Conservation (phyloP, 2,329 filamentous ascomycete species). For the Epichloe amarillans region DNA sequence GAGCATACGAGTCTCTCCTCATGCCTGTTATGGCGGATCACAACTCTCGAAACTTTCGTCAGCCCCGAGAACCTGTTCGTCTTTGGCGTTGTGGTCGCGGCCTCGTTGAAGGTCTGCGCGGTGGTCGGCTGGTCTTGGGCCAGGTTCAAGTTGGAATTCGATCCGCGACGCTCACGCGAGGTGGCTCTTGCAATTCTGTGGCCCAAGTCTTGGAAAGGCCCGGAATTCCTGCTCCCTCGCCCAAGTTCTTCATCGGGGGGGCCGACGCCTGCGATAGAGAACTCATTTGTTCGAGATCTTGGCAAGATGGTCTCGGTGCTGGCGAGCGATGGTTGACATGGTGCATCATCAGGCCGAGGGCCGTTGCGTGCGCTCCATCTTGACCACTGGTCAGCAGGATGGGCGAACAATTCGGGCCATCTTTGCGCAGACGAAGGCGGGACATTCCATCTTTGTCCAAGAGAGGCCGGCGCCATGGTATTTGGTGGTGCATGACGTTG, state of each 20-base stretch:
- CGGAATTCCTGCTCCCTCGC: constrained; percentile 25
- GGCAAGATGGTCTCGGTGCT: constrained; percentile 20
- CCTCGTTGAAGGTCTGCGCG: neutral
- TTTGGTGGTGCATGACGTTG: neutral
- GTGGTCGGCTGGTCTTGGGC: constrained; percentile 5
- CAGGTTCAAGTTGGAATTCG: constrained; percentile 11
- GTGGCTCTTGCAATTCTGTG: constrained; percentile 25
- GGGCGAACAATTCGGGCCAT: constrained; percentile 34
- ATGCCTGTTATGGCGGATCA: neutral
- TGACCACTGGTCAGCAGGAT: constrained; percentile 4
- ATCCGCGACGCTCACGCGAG: constrained; percentile 17
- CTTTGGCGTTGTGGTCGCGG: constrained; percentile 6
- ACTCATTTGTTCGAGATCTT: constrained; percentile 26
- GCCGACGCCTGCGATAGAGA: constrained; percentile 23
- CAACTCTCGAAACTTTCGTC: constrained; percentile 13
- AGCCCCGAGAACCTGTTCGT: constrained; percentile 35
- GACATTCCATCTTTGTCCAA: constrained; percentile 18
- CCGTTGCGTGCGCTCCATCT: constrained; percentile 4
- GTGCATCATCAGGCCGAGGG: constrained; percentile 7
- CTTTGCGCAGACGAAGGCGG: constrained; percentile 38
- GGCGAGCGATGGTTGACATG: constrained; percentile 8
- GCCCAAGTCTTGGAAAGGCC: constrained; percentile 39
- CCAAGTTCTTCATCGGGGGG: constrained; percentile 23
- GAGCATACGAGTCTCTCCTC: neutral
- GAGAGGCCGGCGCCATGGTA: neutral